Evolutionary conservation across 2,329 filamentous ascomycete species (phyloP), one percentile per base, ranked within the genome.

Genomic region (Sarocladium strictum): DNA sequence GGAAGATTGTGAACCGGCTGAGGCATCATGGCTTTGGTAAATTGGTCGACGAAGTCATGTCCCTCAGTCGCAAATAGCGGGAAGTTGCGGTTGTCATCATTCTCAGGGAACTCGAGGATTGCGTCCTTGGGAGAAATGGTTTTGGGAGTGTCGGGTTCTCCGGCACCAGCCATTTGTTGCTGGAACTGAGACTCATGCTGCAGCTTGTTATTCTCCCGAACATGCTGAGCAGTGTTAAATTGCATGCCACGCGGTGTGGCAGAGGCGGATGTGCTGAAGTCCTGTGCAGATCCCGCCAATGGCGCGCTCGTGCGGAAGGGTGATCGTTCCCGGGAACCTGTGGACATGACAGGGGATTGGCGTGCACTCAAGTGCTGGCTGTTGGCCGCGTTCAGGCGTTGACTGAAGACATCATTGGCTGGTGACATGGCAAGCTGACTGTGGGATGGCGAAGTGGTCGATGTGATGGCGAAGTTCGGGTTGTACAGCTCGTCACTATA

Each of bases 91-190:
- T 87, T 86, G 17, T 86, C 84, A 2, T 92, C 88, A 0, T 76
- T 70, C 37, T 94, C 90, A 58, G 43, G 23, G 66, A 92, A 96
- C 57, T 97, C 92, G 51, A 97, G 73, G 57, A 96, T 72, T 1
- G 92, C 89, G 64, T 97, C 93, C 72, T 96, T 95, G 23, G 93
- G 94, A 1, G 93, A 97, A 47, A 99, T 96, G 0, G 93, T 96
- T 69, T 90, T 89, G n/a, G 86, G 78, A 0, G 78, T 79, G 5
- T 76, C 68, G 1, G 76, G 72, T 45, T 78, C 69, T 11, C 61
- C 65, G 62, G 59, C 71, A 64, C 55, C 67, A 59, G 53, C 60
- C 58, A 76, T 63, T 33, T 76, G 72, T 19, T 75, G 70, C 40
- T 72, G 73, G 10, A 72, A 65, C 53, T 72, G 71, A 0, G 78